Evolutionary conservation across 164 flowering plant genomes (phyloP).

Genomic region (Nelumbo lutea): DNA sequence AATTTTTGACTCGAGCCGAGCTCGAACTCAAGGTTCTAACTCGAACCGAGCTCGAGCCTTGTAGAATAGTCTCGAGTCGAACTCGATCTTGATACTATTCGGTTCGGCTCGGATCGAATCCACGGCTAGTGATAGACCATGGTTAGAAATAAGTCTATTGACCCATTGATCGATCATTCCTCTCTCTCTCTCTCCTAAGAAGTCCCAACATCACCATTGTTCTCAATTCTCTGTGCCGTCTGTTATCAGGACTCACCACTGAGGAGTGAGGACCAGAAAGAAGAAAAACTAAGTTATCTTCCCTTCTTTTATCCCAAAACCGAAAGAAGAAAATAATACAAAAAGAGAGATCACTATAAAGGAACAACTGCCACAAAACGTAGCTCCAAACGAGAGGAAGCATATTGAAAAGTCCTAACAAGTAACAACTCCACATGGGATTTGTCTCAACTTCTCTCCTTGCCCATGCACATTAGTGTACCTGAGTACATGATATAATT

Average conservation of each 20-base stretch:
- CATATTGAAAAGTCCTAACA: not conserved
- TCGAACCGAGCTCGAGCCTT: too few relatives aligned
- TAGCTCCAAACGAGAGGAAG: slow-evolving; percentile 4
- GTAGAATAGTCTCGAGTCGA: too few relatives aligned
- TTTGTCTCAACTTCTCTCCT: slow-evolving; percentile 14
- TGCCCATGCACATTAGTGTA: not conserved
- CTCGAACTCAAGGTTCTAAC: too few relatives aligned
- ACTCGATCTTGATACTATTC: too few relatives aligned
- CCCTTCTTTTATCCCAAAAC: slow-evolving; percentile 8
- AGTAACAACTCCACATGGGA: slow-evolving; percentile 23
- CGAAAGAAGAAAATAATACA: slow-evolving; percentile 3
- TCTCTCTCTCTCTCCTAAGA: not conserved
- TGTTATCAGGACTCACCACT: too few relatives aligned
- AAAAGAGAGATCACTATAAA: slow-evolving; percentile 13
- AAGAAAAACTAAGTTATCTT: not conserved
- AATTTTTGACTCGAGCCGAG: too few relatives aligned
- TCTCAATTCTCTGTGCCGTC: not conserved
- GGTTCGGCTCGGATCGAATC: not conserved
- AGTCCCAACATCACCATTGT: not conserved
- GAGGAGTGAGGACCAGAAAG: not conserved
- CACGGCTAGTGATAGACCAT: not conserved
- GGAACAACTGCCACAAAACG: slow-evolving; percentile 7
- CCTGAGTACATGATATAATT: not conserved
- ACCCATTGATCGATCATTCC: not conserved
- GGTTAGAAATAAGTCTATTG: not conserved